phyloP scores from a whole-genome alignment of 768 basidiomycete genomes.

The Boletus rufocinnamomeus region DNA sequence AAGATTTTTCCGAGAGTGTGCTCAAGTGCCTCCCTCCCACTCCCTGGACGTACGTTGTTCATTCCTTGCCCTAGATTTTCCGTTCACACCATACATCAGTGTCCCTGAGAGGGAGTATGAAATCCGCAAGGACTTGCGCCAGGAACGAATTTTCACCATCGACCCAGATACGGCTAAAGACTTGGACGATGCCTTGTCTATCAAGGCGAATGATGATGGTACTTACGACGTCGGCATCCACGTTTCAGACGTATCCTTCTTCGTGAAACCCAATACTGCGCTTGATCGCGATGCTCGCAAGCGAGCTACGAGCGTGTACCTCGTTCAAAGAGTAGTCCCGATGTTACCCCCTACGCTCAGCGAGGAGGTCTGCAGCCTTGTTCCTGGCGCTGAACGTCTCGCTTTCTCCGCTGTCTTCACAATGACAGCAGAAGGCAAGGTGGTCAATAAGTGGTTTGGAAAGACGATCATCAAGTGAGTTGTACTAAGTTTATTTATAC shows the following conservation, averaged over 20 bases:
- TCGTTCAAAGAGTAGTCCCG: constrained; percentile 93
- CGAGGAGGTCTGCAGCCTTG: constrained; percentile 90
- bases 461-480: constrained; percentile 87
- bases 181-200: constrained; percentile 91
- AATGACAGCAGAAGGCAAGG: constrained; percentile 75
- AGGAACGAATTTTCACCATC: constrained; percentile 87
- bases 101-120: constrained; percentile 90
- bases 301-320: constrained; percentile 94
- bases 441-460: constrained; percentile 90
- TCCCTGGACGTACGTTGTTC: constrained; percentile 78
- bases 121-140: constrained; percentile 83
- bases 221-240: constrained; percentile 94
- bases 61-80: neutral
- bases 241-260: constrained; percentile 94
- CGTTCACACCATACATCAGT: constrained; percentile 39
- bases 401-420: constrained; percentile 91
- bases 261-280: constrained; percentile 94
- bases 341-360: constrained; percentile 96
- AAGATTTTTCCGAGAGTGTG: constrained; percentile 95
- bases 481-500: neutral
- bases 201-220: constrained; percentile 88
- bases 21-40: constrained; percentile 94
- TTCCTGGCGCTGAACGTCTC: constrained; percentile 85
- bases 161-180: constrained; percentile 90
- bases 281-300: constrained; percentile 98